Evolutionary conservation across 371 early-diverging fungal genomes (phyloP).

Genomic region (Mucor saturninus): DNA sequence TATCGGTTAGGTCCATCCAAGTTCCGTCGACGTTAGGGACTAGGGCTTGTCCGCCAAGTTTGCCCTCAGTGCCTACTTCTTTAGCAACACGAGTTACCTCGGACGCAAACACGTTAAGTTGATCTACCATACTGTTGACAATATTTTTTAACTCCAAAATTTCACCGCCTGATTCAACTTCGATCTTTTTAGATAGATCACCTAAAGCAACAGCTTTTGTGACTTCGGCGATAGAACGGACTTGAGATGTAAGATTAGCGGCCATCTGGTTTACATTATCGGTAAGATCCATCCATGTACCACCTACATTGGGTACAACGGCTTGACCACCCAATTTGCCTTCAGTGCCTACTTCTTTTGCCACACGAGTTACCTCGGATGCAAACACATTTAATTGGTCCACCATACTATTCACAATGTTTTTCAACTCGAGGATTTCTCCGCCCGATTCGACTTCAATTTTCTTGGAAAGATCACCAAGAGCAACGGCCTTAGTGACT

Average conservation of each 20-base stretch:
- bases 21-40: slow-evolving; percentile 35
- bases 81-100: slow-evolving; percentile 41
- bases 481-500: slow-evolving; percentile 45
- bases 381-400: slow-evolving; percentile 35
- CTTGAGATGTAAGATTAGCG: slow-evolving; percentile 45
- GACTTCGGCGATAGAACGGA: slow-evolving; percentile 48
- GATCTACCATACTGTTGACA: slow-evolving; percentile 50
- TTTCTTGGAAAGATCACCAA: slow-evolving; percentile 52
- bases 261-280: slow-evolving; percentile 50
- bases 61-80: slow-evolving; percentile 44
- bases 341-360: slow-evolving; percentile 40
- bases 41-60: slow-evolving; percentile 24
- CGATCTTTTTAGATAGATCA: slow-evolving; percentile 43
- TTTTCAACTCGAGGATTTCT: slow-evolving; percentile 62
- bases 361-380: slow-evolving; percentile 42
- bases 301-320: slow-evolving; percentile 35
- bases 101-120: slow-evolving; percentile 25
- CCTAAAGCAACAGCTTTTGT: slow-evolving; percentile 45
- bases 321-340: slow-evolving; percentile 45
- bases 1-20: slow-evolving; percentile 37
- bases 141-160: slow-evolving; percentile 48
- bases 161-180: slow-evolving; percentile 43
- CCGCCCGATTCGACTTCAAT: slow-evolving; percentile 63
- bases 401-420: slow-evolving; percentile 68
- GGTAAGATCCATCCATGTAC: slow-evolving; percentile 49